Evolutionary conservation across 768 basidiomycete genomes (phyloP).

Genomic region (Sporobolomyces pararoseus): DNA sequence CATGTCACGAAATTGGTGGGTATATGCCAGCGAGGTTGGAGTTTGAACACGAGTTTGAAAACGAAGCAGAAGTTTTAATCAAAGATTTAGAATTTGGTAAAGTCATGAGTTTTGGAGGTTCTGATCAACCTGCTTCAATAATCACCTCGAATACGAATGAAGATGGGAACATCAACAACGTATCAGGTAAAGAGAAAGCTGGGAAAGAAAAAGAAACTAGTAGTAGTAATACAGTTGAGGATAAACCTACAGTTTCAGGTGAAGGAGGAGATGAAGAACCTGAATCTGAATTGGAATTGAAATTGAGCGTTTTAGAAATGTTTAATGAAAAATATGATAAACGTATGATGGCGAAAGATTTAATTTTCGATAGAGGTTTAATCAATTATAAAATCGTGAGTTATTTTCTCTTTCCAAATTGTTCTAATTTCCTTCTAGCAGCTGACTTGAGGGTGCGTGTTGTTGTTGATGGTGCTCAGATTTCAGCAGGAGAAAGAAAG

Average conservation of each 20-base stretch:
- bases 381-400: constrained; percentile 90
- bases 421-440: neutral
- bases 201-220: constrained; percentile 8
- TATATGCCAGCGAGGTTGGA: constrained; percentile 96
- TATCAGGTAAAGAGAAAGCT: constrained; percentile 59
- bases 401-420: constrained; percentile 7
- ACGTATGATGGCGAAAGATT: constrained; percentile 73
- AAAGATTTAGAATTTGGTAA: constrained; percentile 95
- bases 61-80: constrained; percentile 90
- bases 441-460: constrained; percentile 27
- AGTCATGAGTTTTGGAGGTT: constrained; percentile 79
- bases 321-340: constrained; percentile 85
- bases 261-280: constrained; percentile 66
- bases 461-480: constrained; percentile 54
- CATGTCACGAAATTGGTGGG: constrained; percentile 80
- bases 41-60: constrained; percentile 95
- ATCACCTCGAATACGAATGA: neutral
- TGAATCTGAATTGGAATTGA: constrained; percentile 75
- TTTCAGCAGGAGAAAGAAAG: constrained; percentile 87
- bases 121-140: constrained; percentile 56
- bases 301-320: constrained; percentile 81
- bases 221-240: constrained; percentile 50
- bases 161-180: no score
- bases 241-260: no score
- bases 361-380: constrained; percentile 87